Conservation (phyloP, 768 basidiomycete genomes). For the Mycena epipterygia region DNA sequence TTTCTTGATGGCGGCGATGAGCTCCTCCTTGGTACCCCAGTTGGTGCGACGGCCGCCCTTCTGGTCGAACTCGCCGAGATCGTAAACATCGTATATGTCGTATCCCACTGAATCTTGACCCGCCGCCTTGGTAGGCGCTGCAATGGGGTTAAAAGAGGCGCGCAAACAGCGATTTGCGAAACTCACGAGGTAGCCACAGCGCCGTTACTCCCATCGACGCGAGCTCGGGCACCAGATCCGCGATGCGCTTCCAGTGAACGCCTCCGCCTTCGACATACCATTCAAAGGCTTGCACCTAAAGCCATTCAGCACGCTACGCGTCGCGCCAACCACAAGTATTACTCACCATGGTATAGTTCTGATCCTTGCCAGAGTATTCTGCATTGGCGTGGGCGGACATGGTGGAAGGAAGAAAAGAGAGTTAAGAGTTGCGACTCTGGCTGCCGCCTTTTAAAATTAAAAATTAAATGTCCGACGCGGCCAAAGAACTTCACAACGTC, state of each 20-base stretch:
- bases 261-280: constrained; percentile 41
- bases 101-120: constrained; percentile 41
- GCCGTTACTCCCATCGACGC: constrained; percentile 39
- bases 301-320: background rate
- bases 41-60: constrained; percentile 66
- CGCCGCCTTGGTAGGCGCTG: constrained; percentile 44
- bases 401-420: constrained; percentile 17
- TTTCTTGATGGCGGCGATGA: constrained; percentile 61
- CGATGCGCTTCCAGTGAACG: constrained; percentile 40
- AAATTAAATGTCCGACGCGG: no score
- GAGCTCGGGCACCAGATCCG: constrained; percentile 29
- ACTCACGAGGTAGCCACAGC: constrained; percentile 43
- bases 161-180: no score
- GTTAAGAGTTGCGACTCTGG: background rate
- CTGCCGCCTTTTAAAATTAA: no score
- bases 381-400: constrained; percentile 41
- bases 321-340: background rate
- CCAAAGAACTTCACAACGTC: no score
- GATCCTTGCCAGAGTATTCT: constrained; percentile 35
- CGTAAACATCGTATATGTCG: constrained; percentile 38
- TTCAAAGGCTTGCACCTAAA: constrained; percentile 41
- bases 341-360: constrained; percentile 40
- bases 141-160: background rate
- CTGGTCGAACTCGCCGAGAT: constrained; percentile 68
- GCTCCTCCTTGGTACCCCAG: constrained; percentile 80